Conservation (phyloP, 164 flowering plant genomes). For the Akebia trifoliata region DNA sequence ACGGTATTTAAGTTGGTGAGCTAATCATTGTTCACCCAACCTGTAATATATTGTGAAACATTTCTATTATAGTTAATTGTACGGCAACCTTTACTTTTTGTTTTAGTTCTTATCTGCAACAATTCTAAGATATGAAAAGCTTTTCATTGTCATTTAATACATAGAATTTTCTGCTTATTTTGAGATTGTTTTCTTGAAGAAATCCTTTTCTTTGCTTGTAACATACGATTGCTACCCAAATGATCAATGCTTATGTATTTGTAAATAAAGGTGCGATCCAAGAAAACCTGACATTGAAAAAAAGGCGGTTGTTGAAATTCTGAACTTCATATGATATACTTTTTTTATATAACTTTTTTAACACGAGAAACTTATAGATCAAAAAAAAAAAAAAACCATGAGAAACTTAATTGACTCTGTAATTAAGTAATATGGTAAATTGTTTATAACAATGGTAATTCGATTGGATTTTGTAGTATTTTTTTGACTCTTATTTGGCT, state of each 20-base stretch:
- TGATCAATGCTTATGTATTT: neutral
- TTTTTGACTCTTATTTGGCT: neutral
- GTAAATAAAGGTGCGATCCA: neutral
- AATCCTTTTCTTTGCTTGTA: neutral
- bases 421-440: too few species aligned
- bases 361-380: too few species aligned
- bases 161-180: neutral
- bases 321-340: neutral
- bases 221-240: neutral
- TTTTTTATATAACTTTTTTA: neutral
- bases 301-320: too few species aligned
- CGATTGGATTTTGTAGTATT: neutral
- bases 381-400: too few species aligned
- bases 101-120: neutral
- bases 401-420: too few species aligned
- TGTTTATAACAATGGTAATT: neutral
- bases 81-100: neutral
- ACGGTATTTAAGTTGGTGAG: too few species aligned
- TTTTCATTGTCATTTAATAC: neutral
- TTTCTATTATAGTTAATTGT: neutral
- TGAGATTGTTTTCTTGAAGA: neutral
- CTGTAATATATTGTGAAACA: neutral
- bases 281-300: neutral
- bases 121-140: neutral
- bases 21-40: too few species aligned